Conservation (phyloP, 148 eudicot species). For the Persicaria tinctoria region DNA sequence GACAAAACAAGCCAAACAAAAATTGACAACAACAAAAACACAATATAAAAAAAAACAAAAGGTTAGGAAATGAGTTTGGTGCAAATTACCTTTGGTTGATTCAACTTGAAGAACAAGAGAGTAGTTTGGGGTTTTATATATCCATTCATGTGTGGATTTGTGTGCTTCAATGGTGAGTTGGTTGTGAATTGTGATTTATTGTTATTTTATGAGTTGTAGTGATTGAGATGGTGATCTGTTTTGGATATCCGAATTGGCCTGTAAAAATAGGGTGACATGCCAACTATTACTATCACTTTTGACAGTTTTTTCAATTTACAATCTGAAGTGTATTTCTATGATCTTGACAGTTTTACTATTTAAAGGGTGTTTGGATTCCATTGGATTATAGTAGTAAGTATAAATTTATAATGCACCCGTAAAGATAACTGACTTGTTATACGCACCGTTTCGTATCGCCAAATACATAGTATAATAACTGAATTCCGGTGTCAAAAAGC, state of each 20-base stretch:
- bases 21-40: no score
- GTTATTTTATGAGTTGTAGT: not conserved
- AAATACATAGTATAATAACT: no score
- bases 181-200: not conserved
- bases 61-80: not conserved
- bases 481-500: no score
- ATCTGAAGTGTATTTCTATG: not conserved
- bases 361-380: no score
- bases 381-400: no score
- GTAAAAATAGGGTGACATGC: not conserved
- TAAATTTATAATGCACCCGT: no score
- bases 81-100: slow-evolving; percentile 2
- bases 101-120: not conserved
- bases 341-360: not conserved
- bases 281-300: not conserved
- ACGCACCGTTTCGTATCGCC: no score
- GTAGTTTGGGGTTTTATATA: not conserved
- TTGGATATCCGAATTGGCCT: not conserved
- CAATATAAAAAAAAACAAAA: not conserved
- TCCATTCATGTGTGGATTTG: not conserved
- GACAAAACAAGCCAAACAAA: no score
- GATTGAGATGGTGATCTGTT: not conserved
- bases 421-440: no score
- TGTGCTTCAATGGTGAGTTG: not conserved
- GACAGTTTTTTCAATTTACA: not conserved